Percentiles rank a stretch among this genome's conserved stretches.
Conservation (phyloP, 2,329 filamentous ascomycete species). For the Incumbomyces lentus region DNA sequence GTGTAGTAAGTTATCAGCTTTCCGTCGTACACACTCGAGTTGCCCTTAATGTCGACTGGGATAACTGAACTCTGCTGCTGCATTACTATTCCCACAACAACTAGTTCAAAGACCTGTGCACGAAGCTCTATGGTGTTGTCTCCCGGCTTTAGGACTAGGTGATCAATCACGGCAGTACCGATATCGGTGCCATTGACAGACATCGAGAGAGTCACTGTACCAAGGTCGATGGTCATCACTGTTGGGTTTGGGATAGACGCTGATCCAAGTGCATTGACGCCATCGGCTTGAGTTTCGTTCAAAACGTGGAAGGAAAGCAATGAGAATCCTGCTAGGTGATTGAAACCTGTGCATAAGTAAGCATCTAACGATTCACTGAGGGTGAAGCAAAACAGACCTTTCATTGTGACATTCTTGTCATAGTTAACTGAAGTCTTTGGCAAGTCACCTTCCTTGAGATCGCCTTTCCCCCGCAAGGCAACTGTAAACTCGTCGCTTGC, state of each 20-base stretch:
- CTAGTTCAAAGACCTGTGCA: slow-evolving; percentile 36
- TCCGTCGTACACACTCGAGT: slow-evolving; percentile 38
- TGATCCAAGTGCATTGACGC: slow-evolving; percentile 44
- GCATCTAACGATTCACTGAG: background rate
- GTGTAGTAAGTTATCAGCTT: slow-evolving; percentile 45
- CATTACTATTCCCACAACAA: slow-evolving; percentile 22
- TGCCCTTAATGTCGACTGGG: slow-evolving; percentile 42
- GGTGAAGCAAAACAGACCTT: slow-evolving; percentile 31
- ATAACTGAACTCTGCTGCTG: slow-evolving; percentile 32
- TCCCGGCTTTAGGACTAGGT: slow-evolving; percentile 46
- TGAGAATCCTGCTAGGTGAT: slow-evolving; percentile 43
- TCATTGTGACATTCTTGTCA: slow-evolving; percentile 47
- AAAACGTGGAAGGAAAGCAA: slow-evolving; percentile 41
- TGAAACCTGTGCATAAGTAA: slow-evolving; percentile 39
- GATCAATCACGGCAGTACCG: slow-evolving; percentile 39
- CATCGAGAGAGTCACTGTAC: slow-evolving; percentile 48
- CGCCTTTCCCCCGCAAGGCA: slow-evolving; percentile 42
- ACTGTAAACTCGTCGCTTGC: slow-evolving; percentile 40
- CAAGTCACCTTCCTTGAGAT: slow-evolving; percentile 41
- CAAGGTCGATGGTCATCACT: slow-evolving; percentile 46
- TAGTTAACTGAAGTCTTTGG: slow-evolving; percentile 43
- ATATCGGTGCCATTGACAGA: slow-evolving; percentile 37
- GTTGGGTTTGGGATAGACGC: slow-evolving; percentile 52
- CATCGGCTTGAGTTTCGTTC: slow-evolving; percentile 29
- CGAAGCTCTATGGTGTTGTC: slow-evolving; percentile 43